Conservation (phyloP, 2,329 filamentous ascomycete genomes). For the Plenodomus lindquistii region DNA sequence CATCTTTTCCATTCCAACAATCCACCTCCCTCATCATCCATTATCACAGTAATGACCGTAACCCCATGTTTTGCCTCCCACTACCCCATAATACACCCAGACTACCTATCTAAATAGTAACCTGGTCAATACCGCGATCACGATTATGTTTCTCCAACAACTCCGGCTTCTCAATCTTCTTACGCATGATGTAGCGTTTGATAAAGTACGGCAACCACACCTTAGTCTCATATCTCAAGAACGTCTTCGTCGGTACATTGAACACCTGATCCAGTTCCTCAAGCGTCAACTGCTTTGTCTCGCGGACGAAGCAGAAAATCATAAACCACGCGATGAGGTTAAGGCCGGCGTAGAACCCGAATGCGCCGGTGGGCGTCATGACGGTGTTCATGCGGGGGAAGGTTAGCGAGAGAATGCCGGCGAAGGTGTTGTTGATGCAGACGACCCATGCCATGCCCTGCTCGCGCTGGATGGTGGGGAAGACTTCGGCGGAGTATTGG, state of each 20-base stretch:
- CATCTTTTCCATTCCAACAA: no score
- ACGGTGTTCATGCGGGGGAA: conserved; percentile 46
- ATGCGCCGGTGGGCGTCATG: conserved; percentile 45
- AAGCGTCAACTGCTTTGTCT: conserved; percentile 46
- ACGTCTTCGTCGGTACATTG: conserved; percentile 40
- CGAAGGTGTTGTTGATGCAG: conserved; percentile 51
- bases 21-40: no score
- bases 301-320: conserved; percentile 46
- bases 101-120: background rate
- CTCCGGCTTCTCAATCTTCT: conserved; percentile 44
- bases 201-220: conserved; percentile 49
- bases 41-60: no score
- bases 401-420: conserved; percentile 42
- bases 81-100: no score
- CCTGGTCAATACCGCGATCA: background rate
- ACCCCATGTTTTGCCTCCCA: no score
- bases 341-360: conserved; percentile 48
- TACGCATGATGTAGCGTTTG: conserved; percentile 45
- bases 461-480: conserved; percentile 46
- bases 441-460: conserved; percentile 48
- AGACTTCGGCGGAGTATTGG: conserved; percentile 46
- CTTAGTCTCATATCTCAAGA: conserved; percentile 45
- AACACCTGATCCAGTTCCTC: conserved; percentile 46
- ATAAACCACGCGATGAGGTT: conserved; percentile 47
- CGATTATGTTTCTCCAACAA: conserved; percentile 42